A percentile compares a stretch with the other conserved stretches of the same genome.
Conservation (phyloP, 1,284 basidiomycete genomes). For the Salmacisia buchloeana region DNA sequence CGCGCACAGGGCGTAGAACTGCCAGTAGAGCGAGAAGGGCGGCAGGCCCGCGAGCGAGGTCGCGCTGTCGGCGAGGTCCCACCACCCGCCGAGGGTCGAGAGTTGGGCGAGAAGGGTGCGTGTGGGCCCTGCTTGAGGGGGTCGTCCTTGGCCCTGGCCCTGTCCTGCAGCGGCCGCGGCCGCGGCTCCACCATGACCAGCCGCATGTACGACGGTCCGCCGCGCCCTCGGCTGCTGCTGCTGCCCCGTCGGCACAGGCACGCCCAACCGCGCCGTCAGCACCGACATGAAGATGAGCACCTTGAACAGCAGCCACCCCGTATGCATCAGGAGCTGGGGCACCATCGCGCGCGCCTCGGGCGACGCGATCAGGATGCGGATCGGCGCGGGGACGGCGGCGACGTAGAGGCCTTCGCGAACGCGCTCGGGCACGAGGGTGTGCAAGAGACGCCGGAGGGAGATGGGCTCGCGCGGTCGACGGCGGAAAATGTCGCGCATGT, state of each 20-base stretch:
- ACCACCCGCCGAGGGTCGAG: background rate
- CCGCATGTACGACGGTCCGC: no score
- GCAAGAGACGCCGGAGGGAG: background rate
- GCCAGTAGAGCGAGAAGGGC: background rate
- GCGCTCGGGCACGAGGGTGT: background rate
- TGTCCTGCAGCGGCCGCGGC: background rate
- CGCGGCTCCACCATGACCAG: background rate
- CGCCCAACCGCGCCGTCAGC: background rate
- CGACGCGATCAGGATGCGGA: background rate
- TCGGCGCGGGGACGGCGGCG: background rate
- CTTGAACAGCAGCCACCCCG: background rate
- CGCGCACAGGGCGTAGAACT: background rate
- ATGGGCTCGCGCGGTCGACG: background rate
- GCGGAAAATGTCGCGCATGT: background rate
- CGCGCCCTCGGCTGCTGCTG: background rate
- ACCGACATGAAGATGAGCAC: background rate
- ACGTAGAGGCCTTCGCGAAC: background rate
- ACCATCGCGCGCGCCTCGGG: background rate
- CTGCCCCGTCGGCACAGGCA: slow-evolving; percentile 1
- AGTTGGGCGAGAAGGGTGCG: background rate
- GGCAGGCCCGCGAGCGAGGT: background rate
- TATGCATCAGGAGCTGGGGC: background rate
- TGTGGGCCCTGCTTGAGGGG: background rate
- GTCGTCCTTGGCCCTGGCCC: background rate
- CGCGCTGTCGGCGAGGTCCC: background rate